Evolutionary conservation across 2,329 filamentous ascomycete genomes (phyloP).

Genomic region (Ophiostoma perfectum): DNA sequence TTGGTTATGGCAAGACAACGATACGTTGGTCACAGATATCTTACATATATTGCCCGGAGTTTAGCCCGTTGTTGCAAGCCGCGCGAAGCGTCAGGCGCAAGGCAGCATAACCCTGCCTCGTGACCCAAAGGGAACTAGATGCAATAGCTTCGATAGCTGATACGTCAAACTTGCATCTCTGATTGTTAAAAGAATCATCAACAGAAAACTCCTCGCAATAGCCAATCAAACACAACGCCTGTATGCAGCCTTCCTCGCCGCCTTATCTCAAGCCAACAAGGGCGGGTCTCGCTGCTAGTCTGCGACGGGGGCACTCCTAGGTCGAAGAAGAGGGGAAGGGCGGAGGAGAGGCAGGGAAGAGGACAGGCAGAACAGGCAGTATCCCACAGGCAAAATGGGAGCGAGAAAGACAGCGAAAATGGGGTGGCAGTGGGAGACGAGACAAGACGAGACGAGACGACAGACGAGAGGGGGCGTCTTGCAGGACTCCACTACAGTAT

Average conservation of each 20-base stretch:
- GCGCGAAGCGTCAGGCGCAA: not conserved
- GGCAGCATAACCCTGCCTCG: not conserved
- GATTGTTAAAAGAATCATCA: conserved; percentile 34
- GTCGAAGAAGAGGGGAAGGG: not conserved
- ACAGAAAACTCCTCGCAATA: conserved; percentile 36
- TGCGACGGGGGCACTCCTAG: not conserved
- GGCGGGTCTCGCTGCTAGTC: not conserved
- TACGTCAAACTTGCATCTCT: conserved; percentile 17
- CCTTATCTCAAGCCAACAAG: conserved; percentile 40
- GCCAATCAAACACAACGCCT: conserved; percentile 37
- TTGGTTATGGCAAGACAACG: not conserved
- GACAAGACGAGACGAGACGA: not conserved
- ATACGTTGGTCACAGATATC: not conserved
- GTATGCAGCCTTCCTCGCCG: conserved; percentile 26
- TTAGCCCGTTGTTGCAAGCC: not conserved
- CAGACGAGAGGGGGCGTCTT: not conserved
- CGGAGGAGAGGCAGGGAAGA: not conserved
- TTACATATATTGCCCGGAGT: not conserved
- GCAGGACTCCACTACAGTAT: conserved; percentile 4
- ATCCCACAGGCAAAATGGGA: conserved; percentile 17
- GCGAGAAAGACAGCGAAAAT: conserved; percentile 22
- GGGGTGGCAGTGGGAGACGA: not conserved
- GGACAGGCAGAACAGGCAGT: conserved; percentile 5
- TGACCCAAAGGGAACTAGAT: not conserved
- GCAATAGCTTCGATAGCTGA: conserved; percentile 8